A percentile compares a stretch with the other conserved stretches of the same genome.
These are phyloP conservation scores for Aspergillus indologenus DNA, from an alignment of 495 filamentous ascomycete species.

Conservation along the genomic window DNA sequence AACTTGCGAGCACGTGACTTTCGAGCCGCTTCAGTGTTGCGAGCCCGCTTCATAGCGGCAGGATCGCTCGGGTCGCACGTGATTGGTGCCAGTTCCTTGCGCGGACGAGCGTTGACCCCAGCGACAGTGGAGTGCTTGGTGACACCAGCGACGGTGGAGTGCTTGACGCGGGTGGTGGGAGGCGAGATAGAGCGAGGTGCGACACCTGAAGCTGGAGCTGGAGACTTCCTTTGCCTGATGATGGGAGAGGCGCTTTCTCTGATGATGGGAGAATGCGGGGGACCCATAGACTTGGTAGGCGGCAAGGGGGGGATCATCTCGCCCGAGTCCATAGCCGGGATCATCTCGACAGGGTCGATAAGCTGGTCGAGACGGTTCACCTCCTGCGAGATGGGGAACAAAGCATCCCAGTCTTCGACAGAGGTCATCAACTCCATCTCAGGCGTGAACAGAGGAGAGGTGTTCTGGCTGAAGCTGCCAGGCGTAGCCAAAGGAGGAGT, in stretches of 20 bases:
- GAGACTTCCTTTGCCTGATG: constrained; percentile 1
- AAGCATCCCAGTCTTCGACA: constrained; percentile 46
- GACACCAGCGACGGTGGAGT: constrained; percentile 3
- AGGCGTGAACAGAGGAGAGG: constrained; percentile 61
- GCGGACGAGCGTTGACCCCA: constrained; percentile 69
- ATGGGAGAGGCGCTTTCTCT: constrained; percentile 8
- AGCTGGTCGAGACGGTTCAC: constrained; percentile 32
- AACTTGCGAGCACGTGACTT: constrained; percentile 88
- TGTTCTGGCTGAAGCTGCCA: constrained; percentile 60
- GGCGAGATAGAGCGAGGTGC: constrained; percentile 22
- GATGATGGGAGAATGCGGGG: constrained; percentile 38
- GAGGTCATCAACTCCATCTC: constrained; percentile 33
- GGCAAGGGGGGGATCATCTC: constrained; percentile 14
- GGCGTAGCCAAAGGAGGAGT: constrained; percentile 81
- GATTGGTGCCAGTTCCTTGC: constrained; percentile 79
- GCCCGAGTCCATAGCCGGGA: constrained; percentile 29
- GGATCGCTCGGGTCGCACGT: constrained; percentile 57
- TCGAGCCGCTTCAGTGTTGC: constrained; percentile 92
- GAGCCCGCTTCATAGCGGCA: constrained; percentile 83
- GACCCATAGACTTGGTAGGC: constrained; percentile 32
- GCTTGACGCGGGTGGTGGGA: not conserved
- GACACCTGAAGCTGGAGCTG: constrained; percentile 26
- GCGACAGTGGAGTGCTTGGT: constrained; percentile 64
- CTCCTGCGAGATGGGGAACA: constrained; percentile 58
- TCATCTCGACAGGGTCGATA: constrained; percentile 22